Base-by-base conservation (phyloP, 345 rosid genomes). In the Euphorbia tirucalli region DNA sequence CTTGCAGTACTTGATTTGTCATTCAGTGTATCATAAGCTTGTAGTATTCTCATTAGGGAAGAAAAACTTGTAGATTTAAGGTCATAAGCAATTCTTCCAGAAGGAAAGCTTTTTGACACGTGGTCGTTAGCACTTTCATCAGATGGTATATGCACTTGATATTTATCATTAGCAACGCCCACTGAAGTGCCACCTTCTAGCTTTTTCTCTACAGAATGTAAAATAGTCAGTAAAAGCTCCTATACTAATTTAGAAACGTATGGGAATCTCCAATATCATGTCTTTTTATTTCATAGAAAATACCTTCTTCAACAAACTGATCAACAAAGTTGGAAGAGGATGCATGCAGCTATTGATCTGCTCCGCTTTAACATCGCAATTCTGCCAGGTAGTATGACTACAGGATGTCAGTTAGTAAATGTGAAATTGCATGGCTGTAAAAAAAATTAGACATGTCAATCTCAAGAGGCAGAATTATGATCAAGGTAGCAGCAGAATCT, bases 241-340 rank as follows among this genome's bases (percentile, higher is more conserved):
- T 14, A n/a, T 28, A 77, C 22, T 28, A 39, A 70, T 59, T 52
- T 39, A 35, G n/a, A 77, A 48, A 66, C 41, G 67, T 56, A 60
- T 0, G 27, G 10, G 1, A n/a, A 49, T 44, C 10, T 18, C 25
- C 19, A 63, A 55, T 28, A 5, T 15, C 3, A 24, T n/a, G 28
- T n/a, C n/a, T n/a, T n/a, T n/a, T 66, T 24, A 25, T 66, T 50
- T 64, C 52, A 66, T 62, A 71, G 41, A 54, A 55, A 54, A 19
- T 68, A 57, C 61, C 81, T 75, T 81, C 50, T 72, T 35, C 30
- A 37, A 16, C 56, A 76, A 68, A 60, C 50, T 59, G 65, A 70
- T 30, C 49, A 66, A 24, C 32, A 22, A 21, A 70, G 54, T 31
- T 46, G 61, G 67, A 77, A 59, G 72, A 60, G 64, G 48, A 65